Base-by-base conservation (phyloP, 2,329 filamentous ascomycete genomes). In the Trichoderma citrinoviride region DNA sequence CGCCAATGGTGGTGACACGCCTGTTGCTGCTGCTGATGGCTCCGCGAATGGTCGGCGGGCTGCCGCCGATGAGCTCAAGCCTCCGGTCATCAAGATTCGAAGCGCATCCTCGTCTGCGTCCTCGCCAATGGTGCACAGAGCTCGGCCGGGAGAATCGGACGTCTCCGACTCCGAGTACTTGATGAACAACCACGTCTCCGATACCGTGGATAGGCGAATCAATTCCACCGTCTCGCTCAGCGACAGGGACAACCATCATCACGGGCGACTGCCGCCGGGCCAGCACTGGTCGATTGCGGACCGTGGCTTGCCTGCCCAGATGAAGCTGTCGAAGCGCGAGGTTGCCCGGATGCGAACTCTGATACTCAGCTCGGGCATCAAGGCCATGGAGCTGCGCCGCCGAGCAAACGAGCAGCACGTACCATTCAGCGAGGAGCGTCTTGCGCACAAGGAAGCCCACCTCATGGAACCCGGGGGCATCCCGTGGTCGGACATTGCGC, bases 281-380 rank as follows among this genome's bases (percentile, higher is more conserved):
- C 77, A 79, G 2, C 81, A 82, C 67, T 87, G 84, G 83, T 82
- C 81, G 2, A 82, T 86, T 37, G 79, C 80, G 1, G 79, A 83
- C 60, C 78, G 77, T 58, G 70, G 73, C 3, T 73, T 76, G 4
- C 73, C 74, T 6, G 76, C 78, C 19, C 77, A 74, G 37, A 66
- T 68, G 19, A 71, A 70, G 25, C 69, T 90, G 33, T 87, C 83
- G 10, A 87, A 84, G 70, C 85, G 86, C n/a, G 94, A 97, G 70
- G 84, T 96, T 61, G 90, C 90, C 17, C 88, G 92, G n/a, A 83
- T 93, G 2, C 85, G 87, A 65, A 86, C 92, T 0, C 81, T 96
- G 8, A 85, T 97, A 46, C 81, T 96, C 23, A 90, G 89, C 68
- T 92, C 92, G 0, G 93, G 93, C n/a, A 88, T 97, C 72, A 96